Evolutionary conservation across 1,139 yeast species (phyloP).

Genomic region (Sugiyamaella japonica): DNA sequence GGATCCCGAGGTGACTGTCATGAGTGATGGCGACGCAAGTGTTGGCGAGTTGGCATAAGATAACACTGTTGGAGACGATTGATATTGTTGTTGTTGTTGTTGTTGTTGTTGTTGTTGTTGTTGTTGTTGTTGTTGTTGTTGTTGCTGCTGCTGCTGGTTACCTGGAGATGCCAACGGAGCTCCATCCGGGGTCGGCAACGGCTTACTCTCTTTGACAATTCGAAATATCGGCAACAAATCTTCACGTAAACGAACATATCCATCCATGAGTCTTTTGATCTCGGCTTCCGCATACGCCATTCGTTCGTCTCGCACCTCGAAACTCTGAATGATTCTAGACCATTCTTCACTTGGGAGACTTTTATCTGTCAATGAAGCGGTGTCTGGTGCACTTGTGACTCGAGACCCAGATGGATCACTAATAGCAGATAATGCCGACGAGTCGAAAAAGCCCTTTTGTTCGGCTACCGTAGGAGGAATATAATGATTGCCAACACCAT

Average conservation of each 20-base stretch:
- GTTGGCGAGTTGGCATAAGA: slow-evolving; percentile 18
- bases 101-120: not conserved
- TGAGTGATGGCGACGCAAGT: slow-evolving; percentile 15
- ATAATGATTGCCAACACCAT: slow-evolving; percentile 34
- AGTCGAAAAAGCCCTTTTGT: not conserved
- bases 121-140: slow-evolving; percentile 2
- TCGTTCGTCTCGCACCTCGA: slow-evolving; percentile 41
- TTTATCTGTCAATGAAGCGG: not conserved
- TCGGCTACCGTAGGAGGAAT: slow-evolving; percentile 35
- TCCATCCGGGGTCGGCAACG: slow-evolving; percentile 45
- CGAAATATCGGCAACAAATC: slow-evolving; percentile 45
- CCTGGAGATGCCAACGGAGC: slow-evolving; percentile 4
- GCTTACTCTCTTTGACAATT: slow-evolving; percentile 44
- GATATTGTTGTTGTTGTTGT: not conserved
- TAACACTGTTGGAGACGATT: slow-evolving; percentile 17
- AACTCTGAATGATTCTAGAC: slow-evolving; percentile 26
- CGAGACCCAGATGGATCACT: not conserved
- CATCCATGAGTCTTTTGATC: slow-evolving; percentile 39
- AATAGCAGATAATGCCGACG: not conserved
- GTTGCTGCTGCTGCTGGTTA: not conserved
- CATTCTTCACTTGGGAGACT: not conserved
- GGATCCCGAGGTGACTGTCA: slow-evolving; percentile 11
- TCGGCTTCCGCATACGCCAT: slow-evolving; percentile 41
- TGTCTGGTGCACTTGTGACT: not conserved
- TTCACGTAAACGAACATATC: slow-evolving; percentile 40